These are phyloP conservation scores for Phanerochaete sordida DNA, from an alignment of 768 basidiomycete species.

Conservation along the genomic window DNA sequence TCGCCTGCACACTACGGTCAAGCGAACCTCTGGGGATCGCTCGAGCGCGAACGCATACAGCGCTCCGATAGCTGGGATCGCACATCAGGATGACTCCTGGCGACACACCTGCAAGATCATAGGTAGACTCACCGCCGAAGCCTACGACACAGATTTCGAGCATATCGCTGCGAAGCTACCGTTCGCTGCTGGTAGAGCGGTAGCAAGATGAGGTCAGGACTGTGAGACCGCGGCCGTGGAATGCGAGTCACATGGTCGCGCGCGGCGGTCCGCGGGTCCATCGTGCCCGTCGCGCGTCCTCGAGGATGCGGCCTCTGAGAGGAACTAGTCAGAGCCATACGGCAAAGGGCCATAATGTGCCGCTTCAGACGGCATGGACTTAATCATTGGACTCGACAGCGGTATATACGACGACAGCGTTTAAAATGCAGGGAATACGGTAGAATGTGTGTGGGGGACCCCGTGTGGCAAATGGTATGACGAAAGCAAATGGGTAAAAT, in stretches of 20 bases:
- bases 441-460: no score
- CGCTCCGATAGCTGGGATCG: conserved; percentile 25
- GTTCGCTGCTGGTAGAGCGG: neutral
- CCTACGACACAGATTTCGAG: conserved; percentile 20
- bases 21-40: conserved; percentile 18
- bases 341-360: no score
- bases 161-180: neutral
- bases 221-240: no score
- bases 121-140: conserved; percentile 18
- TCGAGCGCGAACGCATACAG: conserved; percentile 27
- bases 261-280: neutral
- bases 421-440: no score
- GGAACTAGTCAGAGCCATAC: no score
- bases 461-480: no score
- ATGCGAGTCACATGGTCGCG: neutral
- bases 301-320: no score
- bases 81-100: neutral
- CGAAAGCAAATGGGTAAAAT: no score
- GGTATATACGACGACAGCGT: no score
- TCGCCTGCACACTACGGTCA: conserved; percentile 32
- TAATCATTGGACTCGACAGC: no score
- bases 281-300: no score
- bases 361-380: no score
- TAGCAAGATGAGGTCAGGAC: neutral
- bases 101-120: neutral